Percentiles rank a stretch among this genome's conserved stretches.
phyloP scores from a whole-genome alignment of 805 yeast species.

The Yarrowia porcina region DNA sequence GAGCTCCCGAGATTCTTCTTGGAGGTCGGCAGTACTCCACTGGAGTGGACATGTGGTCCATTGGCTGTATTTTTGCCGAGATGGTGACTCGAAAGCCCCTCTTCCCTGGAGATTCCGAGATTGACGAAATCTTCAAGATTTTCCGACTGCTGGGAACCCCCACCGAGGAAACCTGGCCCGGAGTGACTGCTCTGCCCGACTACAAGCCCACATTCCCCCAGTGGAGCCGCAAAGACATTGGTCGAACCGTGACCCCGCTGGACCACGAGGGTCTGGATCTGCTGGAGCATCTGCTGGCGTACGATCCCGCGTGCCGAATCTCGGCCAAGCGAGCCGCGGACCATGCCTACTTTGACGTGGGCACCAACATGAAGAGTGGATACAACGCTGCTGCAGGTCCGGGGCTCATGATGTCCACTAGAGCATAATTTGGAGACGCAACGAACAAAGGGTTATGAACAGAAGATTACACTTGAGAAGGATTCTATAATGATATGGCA shows the following conservation, averaged over 20 bases:
- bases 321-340: conserved; percentile 89
- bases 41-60: conserved; percentile 98
- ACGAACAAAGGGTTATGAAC: neutral
- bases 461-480: neutral
- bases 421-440: neutral
- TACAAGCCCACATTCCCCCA: conserved; percentile 91
- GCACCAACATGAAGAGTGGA: conserved; percentile 23
- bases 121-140: conserved; percentile 92
- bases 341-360: conserved; percentile 69
- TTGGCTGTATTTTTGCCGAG: conserved; percentile 96
- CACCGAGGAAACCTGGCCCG: conserved; percentile 91
- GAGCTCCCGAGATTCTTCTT: conserved; percentile 91
- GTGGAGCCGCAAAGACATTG: conserved; percentile 72
- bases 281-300: conserved; percentile 68
- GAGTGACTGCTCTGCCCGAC: conserved; percentile 84
- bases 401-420: conserved; percentile 20
- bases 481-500: conserved; percentile 25
- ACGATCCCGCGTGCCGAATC: conserved; percentile 90
- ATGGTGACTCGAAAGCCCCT: conserved; percentile 94
- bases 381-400: conserved; percentile 18
- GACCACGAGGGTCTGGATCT: conserved; percentile 83
- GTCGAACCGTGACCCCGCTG: conserved; percentile 68
- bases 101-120: conserved; percentile 97
- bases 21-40: conserved; percentile 98
- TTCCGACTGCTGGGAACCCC: conserved; percentile 94